Percentiles rank a stretch among this genome's conserved stretches.
phyloP scores from a whole-genome alignment of 345 rosid species.

The Sonneratia alba region DNA sequence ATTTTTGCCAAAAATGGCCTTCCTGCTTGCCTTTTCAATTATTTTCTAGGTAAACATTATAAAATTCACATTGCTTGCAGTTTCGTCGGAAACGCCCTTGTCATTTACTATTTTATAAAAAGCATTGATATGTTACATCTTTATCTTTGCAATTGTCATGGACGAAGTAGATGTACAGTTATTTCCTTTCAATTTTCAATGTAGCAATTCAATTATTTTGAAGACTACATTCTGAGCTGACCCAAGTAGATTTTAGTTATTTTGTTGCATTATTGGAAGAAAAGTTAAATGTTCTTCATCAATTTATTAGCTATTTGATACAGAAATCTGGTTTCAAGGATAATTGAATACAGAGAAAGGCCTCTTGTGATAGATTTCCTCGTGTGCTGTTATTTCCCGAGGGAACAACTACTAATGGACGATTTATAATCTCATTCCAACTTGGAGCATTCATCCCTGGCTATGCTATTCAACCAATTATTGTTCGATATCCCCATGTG shows the following conservation, averaged over 20 bases:
- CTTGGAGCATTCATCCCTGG: conserved; percentile 95
- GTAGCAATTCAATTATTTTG: not conserved
- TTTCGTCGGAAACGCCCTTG: no score
- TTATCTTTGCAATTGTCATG: not conserved
- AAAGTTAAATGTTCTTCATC: conserved; percentile 38
- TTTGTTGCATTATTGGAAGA: conserved; percentile 7
- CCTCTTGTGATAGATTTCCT: conserved; percentile 68
- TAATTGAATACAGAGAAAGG: conserved; percentile 95
- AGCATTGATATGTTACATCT: not conserved
- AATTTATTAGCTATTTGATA: conserved; percentile 80
- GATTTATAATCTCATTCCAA: conserved; percentile 73
- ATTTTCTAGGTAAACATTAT: not conserved
- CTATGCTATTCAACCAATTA: conserved; percentile 73
- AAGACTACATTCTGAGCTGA: not conserved
- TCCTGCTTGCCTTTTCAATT: not conserved
- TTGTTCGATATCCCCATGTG: conserved; percentile 90
- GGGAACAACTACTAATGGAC: conserved; percentile 96
- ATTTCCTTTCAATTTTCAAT: not conserved
- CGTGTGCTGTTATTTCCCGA: conserved; percentile 87
- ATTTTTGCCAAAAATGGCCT: not conserved
- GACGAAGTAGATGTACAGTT: not conserved
- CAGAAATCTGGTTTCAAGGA: conserved; percentile 88
- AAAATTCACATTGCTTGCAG: not conserved
- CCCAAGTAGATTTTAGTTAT: not conserved
- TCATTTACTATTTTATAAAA: not conserved